Base-by-base conservation (phyloP, 768 basidiomycete species). In the Suillus discolor region DNA sequence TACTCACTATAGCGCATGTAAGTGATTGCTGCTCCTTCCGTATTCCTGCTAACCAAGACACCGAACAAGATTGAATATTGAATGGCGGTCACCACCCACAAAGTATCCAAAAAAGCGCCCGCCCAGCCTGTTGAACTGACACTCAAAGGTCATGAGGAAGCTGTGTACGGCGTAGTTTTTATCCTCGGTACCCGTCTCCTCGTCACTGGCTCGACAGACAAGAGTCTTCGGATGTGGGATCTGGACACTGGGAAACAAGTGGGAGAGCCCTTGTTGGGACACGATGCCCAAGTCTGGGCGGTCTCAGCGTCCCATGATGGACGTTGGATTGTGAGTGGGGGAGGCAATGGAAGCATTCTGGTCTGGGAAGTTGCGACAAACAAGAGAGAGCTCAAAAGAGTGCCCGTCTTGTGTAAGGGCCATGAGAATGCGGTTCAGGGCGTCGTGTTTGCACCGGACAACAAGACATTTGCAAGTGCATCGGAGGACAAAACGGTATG, bases 351-450 rank as follows among this genome's bases (percentile, higher is more conserved):
- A 25, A 28, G 49, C 23, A 51, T 51, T 1, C 15, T 51, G 25
- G 25, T 51, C 25, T 51, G 49, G 49, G 25, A 51, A 28, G 49
- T 51, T 49, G 15, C 49, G 3, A 28, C 25, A 4, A 25, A 51
- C 13, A 25, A 51, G 49, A 25, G 4, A 18, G 28, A 25, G 0
- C 11, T n/a, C 12, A 28, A 49, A 2, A 25, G 28, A 28, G 20
- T 31, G 4, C 31, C 36, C 1, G 2, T 20, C 4, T 38, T 20
- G 6, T 36, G 12, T 20, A 36, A 55, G 11, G 34, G 31, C 2
- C 34, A 55, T 3, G 6, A 4, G 34, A 1, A 2, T 7, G 0
- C 0, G 2, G 3, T 36, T 7, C 0, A 0, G 7, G 3, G 11
- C 2, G 11, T 45, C 4, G 47, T 23, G 34, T 54, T 34, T 25